Base-by-base conservation (phyloP, 768 basidiomycete genomes). In the Boletus rubropictus region DNA sequence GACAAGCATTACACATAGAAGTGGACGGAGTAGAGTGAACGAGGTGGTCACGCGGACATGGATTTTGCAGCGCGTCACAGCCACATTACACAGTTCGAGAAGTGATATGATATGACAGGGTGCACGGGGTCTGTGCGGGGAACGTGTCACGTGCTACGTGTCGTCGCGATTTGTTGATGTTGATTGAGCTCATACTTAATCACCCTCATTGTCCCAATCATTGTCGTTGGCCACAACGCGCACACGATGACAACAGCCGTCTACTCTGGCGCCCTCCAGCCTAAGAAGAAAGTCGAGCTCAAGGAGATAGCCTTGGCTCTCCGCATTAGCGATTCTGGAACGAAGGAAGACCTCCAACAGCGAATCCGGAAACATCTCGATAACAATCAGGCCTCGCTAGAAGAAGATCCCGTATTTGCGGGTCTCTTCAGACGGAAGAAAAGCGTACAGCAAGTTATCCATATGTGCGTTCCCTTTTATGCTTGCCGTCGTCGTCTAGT, bases 281-380 rank as follows among this genome's bases (percentile, higher is more conserved):
- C 75, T n/a, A 85, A 86, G 67, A 85, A 82, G 68, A 86, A 86
- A 63, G 70, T 70, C 3, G 84, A 86, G 18, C 74, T 86, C 4
- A 81, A 76, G 54, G 75, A 77, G 47, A 78, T 86, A 29, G 81
- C 84, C 1, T 2, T 50, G 5, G 78, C 80, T 5, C 72, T 86
- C 20, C 59, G 62, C 1, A 63, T 84, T 48, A 74, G 70, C 38
- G 75, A 78, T 44, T 47, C 66, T 29, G 84, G 84, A 32, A 86
- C 80, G 2, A 82, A 77, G 50, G 82, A 85, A 25, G 81, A 83
- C 3, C 50, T 86, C 10, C 75, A 78, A 44, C 59, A 59, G n/a
- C 72, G 83, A 49, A 83, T 86, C 51, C 82, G 78, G 56, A 75
- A 68, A 47, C 74, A 84, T 51, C 74, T 86, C 15, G 82, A 84